A percentile compares a stretch with the other conserved stretches of the same genome.
These are phyloP conservation scores for Calonectria hawksworthii DNA, from an alignment of 2,329 filamentous ascomycete species.

Conservation along the genomic window DNA sequence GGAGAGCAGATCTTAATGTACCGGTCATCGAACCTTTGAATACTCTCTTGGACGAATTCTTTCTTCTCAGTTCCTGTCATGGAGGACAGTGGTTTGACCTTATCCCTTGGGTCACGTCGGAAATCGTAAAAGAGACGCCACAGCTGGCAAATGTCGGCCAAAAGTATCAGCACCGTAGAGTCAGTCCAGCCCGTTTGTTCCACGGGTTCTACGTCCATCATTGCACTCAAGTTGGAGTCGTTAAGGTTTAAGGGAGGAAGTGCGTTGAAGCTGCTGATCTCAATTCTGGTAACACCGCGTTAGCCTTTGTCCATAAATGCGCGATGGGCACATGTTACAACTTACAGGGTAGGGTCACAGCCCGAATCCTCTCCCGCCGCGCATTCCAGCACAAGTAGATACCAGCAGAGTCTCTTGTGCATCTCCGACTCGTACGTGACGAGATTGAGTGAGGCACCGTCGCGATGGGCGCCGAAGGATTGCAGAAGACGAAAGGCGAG, in stretches of 20 bases:
- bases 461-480: not conserved
- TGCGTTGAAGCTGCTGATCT: conserved; percentile 4
- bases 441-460: not conserved
- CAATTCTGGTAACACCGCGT: not conserved
- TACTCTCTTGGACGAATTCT: not conserved
- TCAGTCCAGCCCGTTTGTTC: not conserved
- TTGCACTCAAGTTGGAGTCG: not conserved
- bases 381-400: not conserved
- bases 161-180: not conserved
- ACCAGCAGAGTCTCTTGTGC: not conserved
- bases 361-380: not conserved
- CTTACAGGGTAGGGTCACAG: not conserved
- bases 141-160: not conserved
- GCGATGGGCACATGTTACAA: not conserved
- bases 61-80: not conserved
- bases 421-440: not conserved
- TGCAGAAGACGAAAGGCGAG: not conserved
- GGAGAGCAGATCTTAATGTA: not conserved
- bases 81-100: not conserved
- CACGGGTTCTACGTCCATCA: not conserved
- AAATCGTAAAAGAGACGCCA: not conserved
- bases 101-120: not conserved
- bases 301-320: no score
- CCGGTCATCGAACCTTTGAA: not conserved
- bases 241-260: not conserved